Evolutionary conservation across 106 monocot species (phyloP).

Genomic region (Ottelia alismoides): DNA sequence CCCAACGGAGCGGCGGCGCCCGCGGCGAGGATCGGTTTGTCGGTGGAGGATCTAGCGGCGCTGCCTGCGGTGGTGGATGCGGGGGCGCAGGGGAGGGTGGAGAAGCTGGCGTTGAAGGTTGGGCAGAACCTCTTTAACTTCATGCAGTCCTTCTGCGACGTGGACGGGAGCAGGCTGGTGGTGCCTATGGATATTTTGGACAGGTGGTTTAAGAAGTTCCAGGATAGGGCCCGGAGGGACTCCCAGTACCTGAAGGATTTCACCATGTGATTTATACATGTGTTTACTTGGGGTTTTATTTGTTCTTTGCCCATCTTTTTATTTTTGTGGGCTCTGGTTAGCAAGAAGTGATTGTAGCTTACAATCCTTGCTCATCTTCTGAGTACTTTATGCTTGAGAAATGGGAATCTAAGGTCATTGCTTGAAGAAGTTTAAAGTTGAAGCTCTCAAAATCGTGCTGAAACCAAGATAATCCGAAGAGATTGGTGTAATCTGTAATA

Average conservation of each 20-base stretch:
- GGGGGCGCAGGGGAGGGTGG: slow-evolving; percentile 41
- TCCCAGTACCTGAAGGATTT: slow-evolving; percentile 52
- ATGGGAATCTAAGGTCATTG: no score
- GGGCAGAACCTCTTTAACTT: slow-evolving; percentile 94
- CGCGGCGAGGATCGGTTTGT: slow-evolving; percentile 62
- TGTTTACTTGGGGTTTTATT: no score
- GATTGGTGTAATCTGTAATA: no score
- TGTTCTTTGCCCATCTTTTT: no score
- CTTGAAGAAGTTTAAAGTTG: no score
- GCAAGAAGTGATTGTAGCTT: no score
- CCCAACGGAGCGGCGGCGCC: background rate
- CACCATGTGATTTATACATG: no score
- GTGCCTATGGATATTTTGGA: slow-evolving; percentile 91
- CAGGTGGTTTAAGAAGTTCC: slow-evolving; percentile 93
- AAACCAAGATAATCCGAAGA: no score
- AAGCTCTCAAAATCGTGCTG: no score
- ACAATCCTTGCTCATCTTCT: no score
- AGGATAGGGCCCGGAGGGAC: slow-evolving; percentile 68
- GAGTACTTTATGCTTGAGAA: no score
- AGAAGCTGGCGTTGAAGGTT: slow-evolving; percentile 54
- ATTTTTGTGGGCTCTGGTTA: no score
- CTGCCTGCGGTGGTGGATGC: slow-evolving; percentile 64
- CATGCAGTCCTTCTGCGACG: slow-evolving; percentile 91
- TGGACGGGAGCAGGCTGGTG: slow-evolving; percentile 66
- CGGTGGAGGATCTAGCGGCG: slow-evolving; percentile 73